Base-by-base conservation (phyloP, 2,329 filamentous ascomycete genomes). In the Pseudopyrenochaeta lycopersici region DNA sequence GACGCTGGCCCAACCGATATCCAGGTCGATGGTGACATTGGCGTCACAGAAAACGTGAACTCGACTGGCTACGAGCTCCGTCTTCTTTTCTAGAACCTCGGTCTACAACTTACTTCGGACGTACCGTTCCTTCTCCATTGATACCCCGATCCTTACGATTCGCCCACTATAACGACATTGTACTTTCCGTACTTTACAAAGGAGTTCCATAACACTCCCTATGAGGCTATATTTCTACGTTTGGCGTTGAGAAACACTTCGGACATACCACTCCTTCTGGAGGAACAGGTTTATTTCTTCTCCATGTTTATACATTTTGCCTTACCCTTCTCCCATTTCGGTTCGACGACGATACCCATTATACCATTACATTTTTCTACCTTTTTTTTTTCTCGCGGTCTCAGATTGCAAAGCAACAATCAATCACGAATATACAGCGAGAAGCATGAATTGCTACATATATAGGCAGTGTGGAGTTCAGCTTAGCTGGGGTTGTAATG, bases 1-100 rank as follows among this genome's bases (percentile, higher is more conserved):
- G 78, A 79, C 71, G 79, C 77, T 62, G 79, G 80, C 21, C 67
- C 75, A 29, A 77, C 76, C 30, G 78, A 82, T 56, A 74, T 81
- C 21, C 77, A 81, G 54, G 78, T 78, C 51, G 80, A 83, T 61
- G 79, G 79, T 60, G 79, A 82, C 49, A 68, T 82, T 31, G 64
- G 72, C 38, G 73, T 77, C 17, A 62, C 74, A 9, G 74, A 80
- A 62, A 80, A 78, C 54, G 70, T 78, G 36, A 73, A 75, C 62
- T 77, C 78, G 38, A 76, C 74, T 41, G 78, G 78, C 40, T 82
- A 81, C 64, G 80, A 82, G 71, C 75, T 82, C 50, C 78, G 78
- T 52, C 75, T 82, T 52, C 73, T 80, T 53, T 82, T 78, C 67
- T 82, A 62, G 64, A 36, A 9, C 38, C 32, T 52, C 45, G n/a